Evolutionary conservation across 2,329 filamentous ascomycete genomes (phyloP), one percentile per base, ranked within the genome.

Genomic region (Fusarium torreyae): DNA sequence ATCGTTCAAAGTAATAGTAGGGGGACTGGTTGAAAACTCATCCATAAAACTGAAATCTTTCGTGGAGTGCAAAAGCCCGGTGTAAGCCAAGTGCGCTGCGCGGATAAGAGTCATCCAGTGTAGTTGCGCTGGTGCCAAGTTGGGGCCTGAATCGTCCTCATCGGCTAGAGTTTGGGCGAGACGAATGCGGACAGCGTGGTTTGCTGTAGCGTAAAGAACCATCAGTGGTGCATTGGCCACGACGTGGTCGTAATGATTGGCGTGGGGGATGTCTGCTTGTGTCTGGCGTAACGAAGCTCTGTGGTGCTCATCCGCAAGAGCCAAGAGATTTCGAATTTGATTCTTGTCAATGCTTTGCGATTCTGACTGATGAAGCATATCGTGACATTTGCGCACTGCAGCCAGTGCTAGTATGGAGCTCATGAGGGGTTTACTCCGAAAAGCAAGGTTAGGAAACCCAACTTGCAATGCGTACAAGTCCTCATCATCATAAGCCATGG

Each of bases 391-490:
- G 63, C 81, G 81, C 2, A 79, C 76, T 3, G 81, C 81, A 0
- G 81, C 78, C 3, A 84, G 69, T 3, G 82, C 80, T 1, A 84
- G 70, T 6, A 84, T 74, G 0, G 82, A 83, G 38, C 74, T 77
- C 81, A 83, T 82, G 3, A 84, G 76, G 2, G 78, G 75, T 13
- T 75, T 77, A 59, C 77, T 80, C 7, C 73, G 69, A 46, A 82
- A 79, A 0, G 82, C 82, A 1, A 84, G 70, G 18, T 79, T 82
- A 0, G 82, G 82, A 28, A 84, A 79, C 1, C 81, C 79, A 8
- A 83, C 75, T 13, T 81, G 77, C 2, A 84, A 63, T 1, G 81
- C 77, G 39, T 82, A 81, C 15, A 79, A 72, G 45, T 83, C 82
- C 2, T 79, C 74, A 2, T 74, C 49, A 20, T 81, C 81, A 28